Base-by-base conservation (phyloP, 2,329 filamentous ascomycete species). In the Sporothrix mexicana region DNA sequence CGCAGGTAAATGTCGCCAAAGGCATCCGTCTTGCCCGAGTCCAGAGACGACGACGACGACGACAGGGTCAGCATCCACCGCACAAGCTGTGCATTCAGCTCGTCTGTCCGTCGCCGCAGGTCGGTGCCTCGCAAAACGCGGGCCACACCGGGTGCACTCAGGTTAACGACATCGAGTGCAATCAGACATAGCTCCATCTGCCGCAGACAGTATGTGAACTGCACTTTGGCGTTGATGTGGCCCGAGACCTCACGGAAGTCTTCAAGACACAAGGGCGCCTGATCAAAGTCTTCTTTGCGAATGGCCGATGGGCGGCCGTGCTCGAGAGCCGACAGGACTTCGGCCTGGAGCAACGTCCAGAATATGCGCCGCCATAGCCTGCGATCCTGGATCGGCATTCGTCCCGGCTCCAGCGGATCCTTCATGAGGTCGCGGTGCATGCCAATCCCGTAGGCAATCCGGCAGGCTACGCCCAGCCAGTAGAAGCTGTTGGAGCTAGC, bases 281-380 rank as follows among this genome's bases (percentile, higher is more conserved):
- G 83, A 76, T 88, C 85, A 13, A 82, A 86, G 72, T 88, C 86
- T 62, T 87, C 84, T 9, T 86, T 77, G 71, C 85, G 84, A 73
- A 88, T 84, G 23, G 84, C 83, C 76, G 85, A 84, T 20, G 86
- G 86, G 67, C 86, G 82, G 51, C 86, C 86, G 77, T 87, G 84
- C 17, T 81, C 77, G 12, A 80, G 74, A 0, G 82, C 80, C 3
- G 82, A 75, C 64, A 82, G 69, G 3, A 81, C 79, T 70, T 84
- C 82, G 49, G 80, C 80, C 73, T 83, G 82, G 57, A 82, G 81
- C 3, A 84, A 75, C 20, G 80, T 78, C 82, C 82, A 84, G 81
- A 81, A 84, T 3, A 83, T 74, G 5, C 82, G 77, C 7, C 80
- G 64, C 55, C 59, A 72, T 59, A 68, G 43, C 10, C 70, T 57